These are phyloP conservation scores for Nakataea oryzae DNA, from an alignment of 2,329 filamentous ascomycete genomes.

Conservation along the genomic window DNA sequence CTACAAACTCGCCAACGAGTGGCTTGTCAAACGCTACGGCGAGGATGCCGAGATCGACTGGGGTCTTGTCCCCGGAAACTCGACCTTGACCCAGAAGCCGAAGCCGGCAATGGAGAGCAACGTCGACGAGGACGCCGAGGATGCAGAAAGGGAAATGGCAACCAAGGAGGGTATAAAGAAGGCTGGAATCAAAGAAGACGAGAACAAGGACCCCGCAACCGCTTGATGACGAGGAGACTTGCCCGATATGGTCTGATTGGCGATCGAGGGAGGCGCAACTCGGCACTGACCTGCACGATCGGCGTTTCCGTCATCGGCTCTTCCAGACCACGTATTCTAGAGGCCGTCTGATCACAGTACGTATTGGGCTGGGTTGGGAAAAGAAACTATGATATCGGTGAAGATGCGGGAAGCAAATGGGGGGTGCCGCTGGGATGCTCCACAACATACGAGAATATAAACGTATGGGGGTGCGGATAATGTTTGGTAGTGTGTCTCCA, in stretches of 20 bases:
- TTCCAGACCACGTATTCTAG: not conserved
- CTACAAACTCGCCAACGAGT: conserved; percentile 74
- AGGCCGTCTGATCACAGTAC: not conserved
- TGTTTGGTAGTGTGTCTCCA: not conserved
- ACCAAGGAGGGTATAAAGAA: conserved; percentile 12
- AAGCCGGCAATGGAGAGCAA: conserved; percentile 10
- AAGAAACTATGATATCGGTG: not conserved
- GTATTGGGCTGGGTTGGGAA: too few species aligned
- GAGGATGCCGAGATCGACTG: conserved; percentile 76
- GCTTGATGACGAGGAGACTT: not conserved
- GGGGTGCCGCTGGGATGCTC: too few species aligned
- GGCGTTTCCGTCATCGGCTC: not conserved
- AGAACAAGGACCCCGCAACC: conserved; percentile 1
- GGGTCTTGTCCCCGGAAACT: conserved; percentile 40
- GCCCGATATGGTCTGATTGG: not conserved
- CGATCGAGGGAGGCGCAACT: not conserved
- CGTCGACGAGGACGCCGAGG: conserved; percentile 12
- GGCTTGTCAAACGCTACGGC: conserved; percentile 72
- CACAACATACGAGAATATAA: not conserved
- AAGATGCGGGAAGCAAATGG: not conserved
- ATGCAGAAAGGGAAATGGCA: conserved; percentile 15
- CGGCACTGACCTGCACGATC: not conserved
- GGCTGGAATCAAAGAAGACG: conserved; percentile 2
- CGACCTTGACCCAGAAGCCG: conserved; percentile 12
- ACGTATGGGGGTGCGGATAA: not conserved